Evolutionary conservation across 768 basidiomycete species (phyloP), one percentile per base, ranked within the genome.

Genomic region (Rickenella mellea): DNA sequence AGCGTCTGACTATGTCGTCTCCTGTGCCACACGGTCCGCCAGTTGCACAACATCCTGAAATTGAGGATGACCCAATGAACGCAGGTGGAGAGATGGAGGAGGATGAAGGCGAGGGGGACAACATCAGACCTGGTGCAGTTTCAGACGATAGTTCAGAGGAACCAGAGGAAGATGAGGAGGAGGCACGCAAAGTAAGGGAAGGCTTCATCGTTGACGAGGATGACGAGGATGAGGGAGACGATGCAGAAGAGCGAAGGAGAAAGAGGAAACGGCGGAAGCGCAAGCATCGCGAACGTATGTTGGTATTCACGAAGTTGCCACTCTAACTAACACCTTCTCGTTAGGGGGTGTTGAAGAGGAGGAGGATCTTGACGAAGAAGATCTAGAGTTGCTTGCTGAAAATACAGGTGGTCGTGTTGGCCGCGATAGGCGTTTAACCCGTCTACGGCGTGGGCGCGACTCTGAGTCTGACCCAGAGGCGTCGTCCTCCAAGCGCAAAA

Each of bases 171-270:
- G 91, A 94, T 55, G 85, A 80, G 52, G 93, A 94, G 48, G 91
- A 91, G 64, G 83, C 69, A 52, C 73, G 76, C 44, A 70, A 76
- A 43, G 78, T 96, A 43, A 68, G 78, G 39, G 86, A 92, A 39
- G 92, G 88, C 0, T 96, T 97, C 57, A 96, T 97, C 52, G 91
- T 92, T 6, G 86, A 86, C 43, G 86, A 83, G 43, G 83, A 86
- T 7, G 89, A 93, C 45, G 90, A 86, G 0, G 84, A 90, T 6
- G 88, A 90, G 0, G 86, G 83, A 3, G 83, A 78, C 0, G 78
- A 77, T 2, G 76, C 73, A 31, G 69, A 72, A 32, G 73, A 70
- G 42, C 67, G 71, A 45, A 71, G 64, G 32, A 67, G 74, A 51
- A 72, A 72, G 50, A 72, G 74, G 46, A 88, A 80, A 58, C 70